Conservation (phyloP, 345 rosid species). For the Microcos paniculata region DNA sequence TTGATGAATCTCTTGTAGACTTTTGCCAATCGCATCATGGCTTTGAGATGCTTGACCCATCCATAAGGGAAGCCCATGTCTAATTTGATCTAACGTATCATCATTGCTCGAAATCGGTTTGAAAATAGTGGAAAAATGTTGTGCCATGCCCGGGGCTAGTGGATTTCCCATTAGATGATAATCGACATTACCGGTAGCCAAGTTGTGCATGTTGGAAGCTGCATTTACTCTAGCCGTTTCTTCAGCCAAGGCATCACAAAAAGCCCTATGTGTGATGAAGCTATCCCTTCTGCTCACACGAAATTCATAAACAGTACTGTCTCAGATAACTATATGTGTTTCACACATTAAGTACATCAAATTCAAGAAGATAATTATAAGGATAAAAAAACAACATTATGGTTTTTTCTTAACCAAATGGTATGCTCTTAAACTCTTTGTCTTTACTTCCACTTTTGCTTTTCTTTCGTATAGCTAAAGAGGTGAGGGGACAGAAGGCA, state of each 20-base stretch:
- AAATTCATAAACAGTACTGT: slow-evolving; percentile 5
- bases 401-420: background rate
- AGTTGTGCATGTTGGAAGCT: slow-evolving; percentile 44
- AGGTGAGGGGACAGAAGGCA: background rate
- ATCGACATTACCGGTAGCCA: slow-evolving; percentile 25
- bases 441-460: background rate
- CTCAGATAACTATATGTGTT: slow-evolving; percentile 11
- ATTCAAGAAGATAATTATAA: background rate
- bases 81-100: slow-evolving; percentile 32
- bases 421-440: background rate
- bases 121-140: slow-evolving; percentile 50
- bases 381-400: too few species aligned
- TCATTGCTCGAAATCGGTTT: slow-evolving; percentile 46
- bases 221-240: slow-evolving; percentile 91
- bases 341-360: background rate
- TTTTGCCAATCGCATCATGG: slow-evolving; percentile 34
- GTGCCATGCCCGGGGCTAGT: slow-evolving; percentile 37
- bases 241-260: slow-evolving; percentile 95
- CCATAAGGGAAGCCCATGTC: slow-evolving; percentile 46
- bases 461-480: background rate
- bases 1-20: slow-evolving; percentile 38
- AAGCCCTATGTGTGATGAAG: slow-evolving; percentile 95
- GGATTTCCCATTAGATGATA: slow-evolving; percentile 61
- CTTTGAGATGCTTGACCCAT: slow-evolving; percentile 35
- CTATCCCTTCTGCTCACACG: slow-evolving; percentile 75